Percentiles rank a stretch among this genome's conserved stretches.
phyloP scores from a whole-genome alignment of 768 basidiomycete genomes.

The Fomitopsis pulvina region DNA sequence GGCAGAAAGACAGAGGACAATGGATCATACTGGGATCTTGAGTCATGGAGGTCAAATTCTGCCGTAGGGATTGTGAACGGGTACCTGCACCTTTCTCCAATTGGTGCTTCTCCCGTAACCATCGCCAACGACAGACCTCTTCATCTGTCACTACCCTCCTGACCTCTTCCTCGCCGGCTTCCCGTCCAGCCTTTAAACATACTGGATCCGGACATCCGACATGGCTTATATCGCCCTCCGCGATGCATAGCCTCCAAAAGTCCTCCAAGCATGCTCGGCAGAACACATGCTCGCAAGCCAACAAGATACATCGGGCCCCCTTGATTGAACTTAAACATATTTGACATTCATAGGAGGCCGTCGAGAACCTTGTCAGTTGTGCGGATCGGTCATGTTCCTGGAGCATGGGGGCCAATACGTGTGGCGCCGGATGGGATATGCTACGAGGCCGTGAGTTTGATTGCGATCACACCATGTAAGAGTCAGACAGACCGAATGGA shows the following conservation, averaged over 20 bases:
- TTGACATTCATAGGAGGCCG: conserved; percentile 61
- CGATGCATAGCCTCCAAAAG: conserved; percentile 79
- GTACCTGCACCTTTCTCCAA: conserved; percentile 64
- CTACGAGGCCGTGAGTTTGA: conserved; percentile 24
- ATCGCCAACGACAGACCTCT: conserved; percentile 66
- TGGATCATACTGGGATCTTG: conserved; percentile 73
- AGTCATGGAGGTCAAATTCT: not conserved
- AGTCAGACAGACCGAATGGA: conserved; percentile 31
- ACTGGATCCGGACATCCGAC: conserved; percentile 79
- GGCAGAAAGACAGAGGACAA: conserved; percentile 79
- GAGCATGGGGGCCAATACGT: conserved; percentile 42
- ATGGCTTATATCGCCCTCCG: conserved; percentile 66
- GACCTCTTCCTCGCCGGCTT: conserved; percentile 67
- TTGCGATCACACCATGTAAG: not conserved
- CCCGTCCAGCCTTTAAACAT: conserved; percentile 62
- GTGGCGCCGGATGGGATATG: conserved; percentile 52
- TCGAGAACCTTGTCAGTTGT: conserved; percentile 49
- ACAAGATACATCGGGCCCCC: conserved; percentile 65
- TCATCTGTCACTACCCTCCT: conserved; percentile 60
- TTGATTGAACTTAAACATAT: conserved; percentile 73
- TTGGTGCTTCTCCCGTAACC: conserved; percentile 66
- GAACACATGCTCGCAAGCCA: conserved; percentile 74
- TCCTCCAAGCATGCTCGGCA: conserved; percentile 74
- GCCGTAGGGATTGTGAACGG: not conserved
- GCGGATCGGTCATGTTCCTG: conserved; percentile 40